These are phyloP conservation scores for Fomitopsis betulina DNA, from an alignment of 1,284 basidiomycete species.

Conservation along the genomic window DNA sequence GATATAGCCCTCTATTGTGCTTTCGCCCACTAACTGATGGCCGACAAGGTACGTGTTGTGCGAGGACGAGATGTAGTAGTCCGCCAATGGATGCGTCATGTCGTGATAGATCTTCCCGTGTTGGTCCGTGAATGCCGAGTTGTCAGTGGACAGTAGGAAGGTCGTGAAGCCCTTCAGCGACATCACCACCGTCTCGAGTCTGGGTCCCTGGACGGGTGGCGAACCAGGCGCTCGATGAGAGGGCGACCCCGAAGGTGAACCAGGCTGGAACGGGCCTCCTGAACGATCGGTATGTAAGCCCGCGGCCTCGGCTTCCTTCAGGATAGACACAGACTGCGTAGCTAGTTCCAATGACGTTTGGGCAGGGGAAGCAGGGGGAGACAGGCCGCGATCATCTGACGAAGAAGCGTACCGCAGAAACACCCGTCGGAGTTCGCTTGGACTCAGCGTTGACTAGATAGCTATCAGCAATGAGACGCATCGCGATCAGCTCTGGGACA, in stretches of 20 bases:
- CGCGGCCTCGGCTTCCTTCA: not conserved
- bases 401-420: conserved; percentile 51
- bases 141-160: conserved; percentile 73
- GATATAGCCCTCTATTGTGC: conserved; percentile 95
- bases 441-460: conserved; percentile 42
- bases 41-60: conserved; percentile 98
- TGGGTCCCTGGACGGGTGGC: conserved; percentile 15
- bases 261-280: not conserved
- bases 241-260: conserved; percentile 11
- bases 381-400: conserved; percentile 10
- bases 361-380: conserved; percentile 15
- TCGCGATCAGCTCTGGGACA: not conserved
- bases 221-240: conserved; percentile 7
- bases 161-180: conserved; percentile 63
- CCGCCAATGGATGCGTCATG: conserved; percentile 79
- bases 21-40: conserved; percentile 89
- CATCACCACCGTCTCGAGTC: conserved; percentile 31
- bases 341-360: conserved; percentile 24
- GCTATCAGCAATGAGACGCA: not conserved
- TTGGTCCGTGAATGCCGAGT: conserved; percentile 49
- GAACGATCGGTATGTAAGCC: not conserved
- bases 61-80: conserved; percentile 92
- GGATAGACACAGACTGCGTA: conserved; percentile 12
- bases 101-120: conserved; percentile 46
- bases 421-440: conserved; percentile 43